A percentile compares a stretch with the other conserved stretches of the same genome.
These are phyloP conservation scores for Periglandula ipomoeae DNA, from an alignment of 2,329 filamentous ascomycete species.

Conservation along the genomic window DNA sequence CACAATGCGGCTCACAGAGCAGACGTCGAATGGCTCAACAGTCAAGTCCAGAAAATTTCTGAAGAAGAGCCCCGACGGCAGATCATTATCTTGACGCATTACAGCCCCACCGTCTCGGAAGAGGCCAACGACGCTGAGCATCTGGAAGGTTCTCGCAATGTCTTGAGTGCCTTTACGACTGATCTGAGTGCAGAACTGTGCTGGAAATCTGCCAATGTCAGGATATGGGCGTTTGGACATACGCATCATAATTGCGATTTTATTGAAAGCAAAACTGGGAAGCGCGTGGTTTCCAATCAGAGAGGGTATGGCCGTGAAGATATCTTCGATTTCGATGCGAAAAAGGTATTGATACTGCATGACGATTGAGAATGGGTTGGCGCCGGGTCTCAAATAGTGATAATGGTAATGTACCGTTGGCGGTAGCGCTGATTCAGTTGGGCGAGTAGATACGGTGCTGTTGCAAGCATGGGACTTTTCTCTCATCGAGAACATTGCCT, in stretches of 20 bases:
- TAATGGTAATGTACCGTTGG: too few relatives aligned
- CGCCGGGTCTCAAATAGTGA: too few relatives aligned
- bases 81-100: slow-evolving; percentile 5
- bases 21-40: slow-evolving; percentile 4
- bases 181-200: slow-evolving; percentile 28
- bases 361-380: too few relatives aligned
- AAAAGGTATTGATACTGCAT: not conserved
- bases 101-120: not conserved
- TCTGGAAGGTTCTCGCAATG: not conserved
- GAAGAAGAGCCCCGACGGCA: not conserved
- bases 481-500: too few relatives aligned
- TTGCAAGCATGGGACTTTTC: too few relatives aligned
- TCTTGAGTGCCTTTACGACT: slow-evolving; percentile 27
- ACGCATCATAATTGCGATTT: slow-evolving; percentile 37
- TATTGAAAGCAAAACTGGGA: slow-evolving; percentile 14
- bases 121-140: not conserved
- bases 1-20: not conserved
- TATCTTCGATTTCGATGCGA: slow-evolving; percentile 1
- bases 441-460: too few relatives aligned
- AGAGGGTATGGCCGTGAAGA: slow-evolving; percentile 16
- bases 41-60: slow-evolving; percentile 1
- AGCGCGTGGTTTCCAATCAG: slow-evolving; percentile 22
- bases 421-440: too few relatives aligned
- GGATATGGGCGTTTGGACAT: slow-evolving; percentile 38
- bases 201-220: slow-evolving; percentile 24